Evolutionary conservation across 495 filamentous ascomycete species (phyloP).

Genomic region (Daldinia vernicosa): DNA sequence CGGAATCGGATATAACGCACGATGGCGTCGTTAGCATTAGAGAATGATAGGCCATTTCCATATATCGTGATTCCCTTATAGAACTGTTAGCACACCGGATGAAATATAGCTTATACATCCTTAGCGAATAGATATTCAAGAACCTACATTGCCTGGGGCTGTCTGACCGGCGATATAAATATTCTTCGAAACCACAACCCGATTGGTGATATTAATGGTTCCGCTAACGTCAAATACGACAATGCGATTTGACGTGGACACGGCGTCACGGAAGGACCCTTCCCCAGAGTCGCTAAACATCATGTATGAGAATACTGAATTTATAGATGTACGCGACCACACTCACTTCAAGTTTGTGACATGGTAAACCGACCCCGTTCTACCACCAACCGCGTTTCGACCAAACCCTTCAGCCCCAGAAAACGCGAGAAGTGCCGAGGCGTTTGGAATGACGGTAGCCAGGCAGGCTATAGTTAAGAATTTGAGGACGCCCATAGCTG

Average conservation of each 20-base stretch:
- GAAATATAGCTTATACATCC: neutral
- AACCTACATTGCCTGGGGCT: neutral
- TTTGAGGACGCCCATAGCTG: neutral
- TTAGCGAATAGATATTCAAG: neutral
- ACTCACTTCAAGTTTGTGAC: constrained; percentile 51
- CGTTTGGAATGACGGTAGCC: neutral
- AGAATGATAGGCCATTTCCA: constrained; percentile 49
- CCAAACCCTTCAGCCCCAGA: constrained; percentile 55
- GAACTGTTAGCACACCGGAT: neutral
- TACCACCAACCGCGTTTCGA: constrained; percentile 50
- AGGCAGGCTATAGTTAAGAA: neutral
- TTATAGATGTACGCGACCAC: neutral
- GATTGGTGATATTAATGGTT: constrained; percentile 44
- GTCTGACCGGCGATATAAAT: neutral
- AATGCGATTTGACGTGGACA: constrained; percentile 48
- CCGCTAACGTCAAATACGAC: constrained; percentile 54
- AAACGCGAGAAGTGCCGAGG: constrained; percentile 48
- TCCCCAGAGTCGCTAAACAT: constrained; percentile 30
- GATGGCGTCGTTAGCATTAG: constrained; percentile 49
- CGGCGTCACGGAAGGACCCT: constrained; percentile 55
- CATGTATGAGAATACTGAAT: neutral
- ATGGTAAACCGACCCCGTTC: constrained; percentile 48
- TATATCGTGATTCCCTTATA: constrained; percentile 49
- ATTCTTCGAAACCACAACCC: neutral
- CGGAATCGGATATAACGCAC: constrained; percentile 54